phyloP scores from a whole-genome alignment of 306 rosid species.

The Herpetospermum pedunculosum region DNA sequence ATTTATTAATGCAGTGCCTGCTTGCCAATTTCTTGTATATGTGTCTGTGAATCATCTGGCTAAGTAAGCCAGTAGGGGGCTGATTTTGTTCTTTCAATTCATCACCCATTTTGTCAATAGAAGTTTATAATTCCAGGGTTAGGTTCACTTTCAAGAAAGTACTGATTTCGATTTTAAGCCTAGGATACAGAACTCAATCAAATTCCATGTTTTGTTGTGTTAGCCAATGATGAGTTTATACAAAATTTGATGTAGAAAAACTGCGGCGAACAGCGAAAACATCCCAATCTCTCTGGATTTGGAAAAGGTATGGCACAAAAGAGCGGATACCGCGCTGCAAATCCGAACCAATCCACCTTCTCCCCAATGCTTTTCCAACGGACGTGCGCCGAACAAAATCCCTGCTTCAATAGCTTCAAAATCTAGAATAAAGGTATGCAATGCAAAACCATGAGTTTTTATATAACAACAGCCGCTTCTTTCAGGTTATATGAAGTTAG shows the following conservation, averaged over 20 bases:
- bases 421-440: slow-evolving; percentile 55
- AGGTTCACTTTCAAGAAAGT: no score
- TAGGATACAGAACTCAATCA: not conserved
- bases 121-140: not conserved
- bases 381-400: slow-evolving; percentile 24
- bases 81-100: not conserved
- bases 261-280: slow-evolving; percentile 41
- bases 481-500: not conserved
- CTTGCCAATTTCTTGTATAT: not conserved
- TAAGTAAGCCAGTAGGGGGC: not conserved
- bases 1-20: not conserved
- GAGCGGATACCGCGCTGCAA: slow-evolving; percentile 32
- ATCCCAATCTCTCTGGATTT: slow-evolving; percentile 39
- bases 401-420: slow-evolving; percentile 35
- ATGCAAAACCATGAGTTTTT: slow-evolving; percentile 6
- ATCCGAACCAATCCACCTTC: slow-evolving; percentile 91
- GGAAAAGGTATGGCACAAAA: slow-evolving; percentile 34
- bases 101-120: not conserved
- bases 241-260: slow-evolving; percentile 29
- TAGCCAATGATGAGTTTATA: not conserved
- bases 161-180: not conserved
- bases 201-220: not conserved
- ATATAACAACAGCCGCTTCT: not conserved
- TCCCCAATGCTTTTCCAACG: slow-evolving; percentile 87
- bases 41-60: not conserved